Base-by-base conservation (phyloP, 2,329 filamentous ascomycete species). In the Stachybotrys chartarum region DNA sequence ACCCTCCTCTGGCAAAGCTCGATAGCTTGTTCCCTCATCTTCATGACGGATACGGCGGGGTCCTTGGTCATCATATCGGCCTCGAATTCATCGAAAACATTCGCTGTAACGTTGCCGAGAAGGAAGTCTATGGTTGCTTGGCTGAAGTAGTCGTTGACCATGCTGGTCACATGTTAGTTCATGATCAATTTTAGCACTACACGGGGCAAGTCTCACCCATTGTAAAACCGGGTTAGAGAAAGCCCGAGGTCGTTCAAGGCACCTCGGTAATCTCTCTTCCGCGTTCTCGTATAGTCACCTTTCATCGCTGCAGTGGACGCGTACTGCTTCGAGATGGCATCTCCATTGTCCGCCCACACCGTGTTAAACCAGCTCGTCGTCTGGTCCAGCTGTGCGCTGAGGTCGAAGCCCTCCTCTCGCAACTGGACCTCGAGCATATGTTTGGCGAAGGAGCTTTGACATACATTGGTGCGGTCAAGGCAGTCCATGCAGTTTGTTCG, bases 401-500 rank as follows among this genome's bases (percentile, higher is more conserved):
- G 87, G 55, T 87, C 84, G 57, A 91, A 86, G 0, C 88, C 89
- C 59, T 95, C 85, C 18, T 82, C 78, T 56, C 83, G 86, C 2
- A 99, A 78, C 66, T 97, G 91, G 35, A 80, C 69, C 61, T 97
- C 91, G 2, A 99, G 78, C 60, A 90, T 88, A 65, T 87, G 84
- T 65, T 91, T 89, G 6, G 84, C 94, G 67, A 92, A 92, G 0
- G 91, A 94, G 66, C 90, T 96, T 71, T 97, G 93, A 46, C 92
- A 91, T 24, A 99, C 92, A 62, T 97, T 97, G 2, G 94, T 99
- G 24, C 94, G 84, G 68, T 99, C 94, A 10, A 99, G 76, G 63
- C 94, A 99, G 67, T 99, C 94, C 94, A 99, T 97, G 70, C 94
- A 99, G 66, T 99, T 99, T 1, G 91, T 97, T 55, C 94, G 82